phyloP scores from a whole-genome alignment of 352 stramenopile genomes.

The Phytophthora pisi region DNA sequence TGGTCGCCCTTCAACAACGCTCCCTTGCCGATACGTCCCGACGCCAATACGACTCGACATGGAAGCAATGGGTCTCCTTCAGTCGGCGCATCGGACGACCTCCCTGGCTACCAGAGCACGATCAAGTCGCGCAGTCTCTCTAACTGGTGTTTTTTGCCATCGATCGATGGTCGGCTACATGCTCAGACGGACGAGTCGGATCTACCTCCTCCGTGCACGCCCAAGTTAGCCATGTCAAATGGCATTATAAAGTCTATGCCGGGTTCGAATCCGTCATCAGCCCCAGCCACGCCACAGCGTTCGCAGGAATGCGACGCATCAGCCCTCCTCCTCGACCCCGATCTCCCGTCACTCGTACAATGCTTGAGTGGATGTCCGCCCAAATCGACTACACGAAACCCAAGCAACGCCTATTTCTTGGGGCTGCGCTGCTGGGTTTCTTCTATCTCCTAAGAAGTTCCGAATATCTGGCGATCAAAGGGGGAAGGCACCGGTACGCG shows the following conservation, averaged over 20 bases:
- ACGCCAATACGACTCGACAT: background rate
- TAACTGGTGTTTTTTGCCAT: slow-evolving; percentile 23
- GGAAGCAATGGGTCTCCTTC: background rate
- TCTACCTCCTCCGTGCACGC: slow-evolving; percentile 2
- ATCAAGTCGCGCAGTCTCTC: slow-evolving; percentile 16
- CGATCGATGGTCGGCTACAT: no score
- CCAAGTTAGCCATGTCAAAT: slow-evolving; percentile 24
- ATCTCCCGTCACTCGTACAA: background rate
- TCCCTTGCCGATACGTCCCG: slow-evolving; percentile 8
- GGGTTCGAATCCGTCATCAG: slow-evolving; percentile 5
- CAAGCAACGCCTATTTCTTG: slow-evolving; percentile 29
- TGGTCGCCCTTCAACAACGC: slow-evolving; percentile 11
- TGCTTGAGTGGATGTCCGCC: slow-evolving; percentile 12
- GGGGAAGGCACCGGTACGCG: no score
- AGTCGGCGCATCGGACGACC: background rate
- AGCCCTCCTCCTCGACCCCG: background rate
- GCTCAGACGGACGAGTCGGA: no score
- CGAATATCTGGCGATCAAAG: no score
- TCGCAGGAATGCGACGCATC: slow-evolving; percentile 10
- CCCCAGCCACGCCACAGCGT: background rate
- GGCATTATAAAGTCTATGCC: slow-evolving; percentile 17
- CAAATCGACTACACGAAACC: slow-evolving; percentile 6
- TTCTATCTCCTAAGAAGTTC: no score
- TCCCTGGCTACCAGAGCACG: slow-evolving; percentile 12
- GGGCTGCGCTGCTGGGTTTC: no score